Evolutionary conservation across 1,284 basidiomycete species (phyloP), one percentile per base, ranked within the genome.

Genomic region (Jaminaea rosea): DNA sequence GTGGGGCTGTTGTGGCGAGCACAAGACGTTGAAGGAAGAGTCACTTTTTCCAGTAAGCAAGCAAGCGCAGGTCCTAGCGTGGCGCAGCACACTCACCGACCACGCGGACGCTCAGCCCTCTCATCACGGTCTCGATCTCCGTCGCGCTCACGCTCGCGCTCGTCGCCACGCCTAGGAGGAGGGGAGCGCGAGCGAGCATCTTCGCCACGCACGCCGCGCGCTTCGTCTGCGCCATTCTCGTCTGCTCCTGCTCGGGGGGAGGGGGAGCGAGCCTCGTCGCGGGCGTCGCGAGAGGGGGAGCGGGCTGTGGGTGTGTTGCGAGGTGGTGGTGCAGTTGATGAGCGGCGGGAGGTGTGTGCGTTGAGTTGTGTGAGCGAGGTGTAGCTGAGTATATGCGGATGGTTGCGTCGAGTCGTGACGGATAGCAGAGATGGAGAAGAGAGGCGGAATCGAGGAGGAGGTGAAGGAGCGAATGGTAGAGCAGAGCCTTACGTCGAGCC

Each of bases 121-220:
- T 34, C 32, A 19, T 19, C 27, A 32, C 23, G 41, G 13, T 11
- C n/a, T 21, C 26, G 41, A 48, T n/a, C n/a, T n/a, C n/a, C n/a
- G n/a, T n/a, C 4, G 29, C 29, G 29, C 8, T 15, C 8, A 15
- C 63, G 59, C 52, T 59, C 59, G 28, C 59, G 56, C 44, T 65
- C 63, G 27, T n/a, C n/a, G 29, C 29, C 29, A 8, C 57, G 59
- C 26, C 63, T 62, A 42, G 64, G 64, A 31, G 64, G 60, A 7
- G 62, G 57, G 7, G 50, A 51, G 10, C 55, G 62, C 39, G 55
- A 62, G 21, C 60, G 62, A 47, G 61, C 56, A 19, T 59, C 49
- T 15, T 57, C 62, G 26, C 55, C 53, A 42, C 57, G 56, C 55
- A 52, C 55, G 32, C 49, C 48, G 24, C 15, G 29, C 29, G 15